phyloP scores from a whole-genome alignment of 768 basidiomycete species.

The Gloeopeniophorella convolvens region DNA sequence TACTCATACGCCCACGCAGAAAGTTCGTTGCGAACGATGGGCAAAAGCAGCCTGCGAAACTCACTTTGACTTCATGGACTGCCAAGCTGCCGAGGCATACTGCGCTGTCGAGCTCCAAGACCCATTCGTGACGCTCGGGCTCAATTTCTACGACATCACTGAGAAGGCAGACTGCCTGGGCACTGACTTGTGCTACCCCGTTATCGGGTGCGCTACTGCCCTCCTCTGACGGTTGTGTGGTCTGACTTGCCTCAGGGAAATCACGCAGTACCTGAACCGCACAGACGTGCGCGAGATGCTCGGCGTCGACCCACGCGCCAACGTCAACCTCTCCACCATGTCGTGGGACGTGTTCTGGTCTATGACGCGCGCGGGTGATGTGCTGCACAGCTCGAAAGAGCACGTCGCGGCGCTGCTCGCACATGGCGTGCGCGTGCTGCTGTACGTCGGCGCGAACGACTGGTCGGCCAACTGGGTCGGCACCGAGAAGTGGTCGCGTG shows the following conservation, averaged over 20 bases:
- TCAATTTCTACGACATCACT: constrained; percentile 65
- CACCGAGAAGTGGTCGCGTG: constrained; percentile 54
- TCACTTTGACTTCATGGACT: constrained; percentile 37
- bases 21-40: constrained; percentile 41
- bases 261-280: constrained; percentile 55
- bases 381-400: constrained; percentile 24
- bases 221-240: no score
- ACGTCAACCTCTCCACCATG: constrained; percentile 34
- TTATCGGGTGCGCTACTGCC: constrained; percentile 32
- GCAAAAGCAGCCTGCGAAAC: constrained; percentile 36
- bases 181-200: constrained; percentile 53
- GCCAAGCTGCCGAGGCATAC: constrained; percentile 35
- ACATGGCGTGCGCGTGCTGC: constrained; percentile 44
- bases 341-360: constrained; percentile 41
- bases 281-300: constrained; percentile 46
- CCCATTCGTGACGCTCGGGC: constrained; percentile 28
- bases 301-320: constrained; percentile 54
- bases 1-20: constrained; percentile 17
- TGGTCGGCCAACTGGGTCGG: constrained; percentile 59
- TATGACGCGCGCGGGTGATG: constrained; percentile 46
- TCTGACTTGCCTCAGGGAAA: constrained; percentile 43
- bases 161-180: constrained; percentile 49
- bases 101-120: constrained; percentile 28
- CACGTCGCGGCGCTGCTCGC: constrained; percentile 51
- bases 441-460: constrained; percentile 51